Evolutionary conservation across 163 green algal genomes (phyloP).

Genomic region (Coccomyxa subellipsoidea): DNA sequence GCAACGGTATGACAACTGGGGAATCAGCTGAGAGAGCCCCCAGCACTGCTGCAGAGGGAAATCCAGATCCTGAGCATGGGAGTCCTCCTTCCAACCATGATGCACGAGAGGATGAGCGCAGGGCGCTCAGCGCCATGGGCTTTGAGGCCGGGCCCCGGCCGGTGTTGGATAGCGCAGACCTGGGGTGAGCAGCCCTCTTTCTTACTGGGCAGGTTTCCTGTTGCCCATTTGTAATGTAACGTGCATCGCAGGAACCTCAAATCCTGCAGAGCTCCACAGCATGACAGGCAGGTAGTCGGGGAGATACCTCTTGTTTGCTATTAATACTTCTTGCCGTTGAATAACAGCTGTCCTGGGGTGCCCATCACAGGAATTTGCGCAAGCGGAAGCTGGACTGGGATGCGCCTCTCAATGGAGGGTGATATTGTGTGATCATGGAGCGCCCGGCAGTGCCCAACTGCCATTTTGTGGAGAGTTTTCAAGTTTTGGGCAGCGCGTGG

Average conservation of each 20-base stretch:
- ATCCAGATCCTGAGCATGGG: neutral
- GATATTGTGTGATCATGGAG: no score
- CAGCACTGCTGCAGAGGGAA: neutral
- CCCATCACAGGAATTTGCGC: neutral
- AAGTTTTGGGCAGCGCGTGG: no score
- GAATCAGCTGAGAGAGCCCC: no score
- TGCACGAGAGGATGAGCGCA: neutral
- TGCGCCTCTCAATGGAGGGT: neutral
- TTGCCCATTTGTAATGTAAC: neutral
- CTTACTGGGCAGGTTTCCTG: neutral
- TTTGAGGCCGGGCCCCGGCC: neutral
- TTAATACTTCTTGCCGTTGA: no score
- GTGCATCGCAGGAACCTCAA: no score
- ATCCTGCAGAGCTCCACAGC: no score
- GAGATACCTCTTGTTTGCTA: no score
- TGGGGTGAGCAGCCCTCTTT: neutral
- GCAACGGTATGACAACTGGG: neutral
- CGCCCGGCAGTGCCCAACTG: no score
- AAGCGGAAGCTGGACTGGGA: neutral
- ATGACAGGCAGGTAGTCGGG: no score
- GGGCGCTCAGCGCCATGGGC: neutral
- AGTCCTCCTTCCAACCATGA: neutral
- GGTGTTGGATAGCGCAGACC: neutral
- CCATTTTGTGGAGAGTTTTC: no score
- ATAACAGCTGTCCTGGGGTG: no score